A percentile compares a stretch with the other conserved stretches of the same genome.
phyloP scores from a whole-genome alignment of 768 basidiomycete genomes.

The Polyporus arcularius region DNA sequence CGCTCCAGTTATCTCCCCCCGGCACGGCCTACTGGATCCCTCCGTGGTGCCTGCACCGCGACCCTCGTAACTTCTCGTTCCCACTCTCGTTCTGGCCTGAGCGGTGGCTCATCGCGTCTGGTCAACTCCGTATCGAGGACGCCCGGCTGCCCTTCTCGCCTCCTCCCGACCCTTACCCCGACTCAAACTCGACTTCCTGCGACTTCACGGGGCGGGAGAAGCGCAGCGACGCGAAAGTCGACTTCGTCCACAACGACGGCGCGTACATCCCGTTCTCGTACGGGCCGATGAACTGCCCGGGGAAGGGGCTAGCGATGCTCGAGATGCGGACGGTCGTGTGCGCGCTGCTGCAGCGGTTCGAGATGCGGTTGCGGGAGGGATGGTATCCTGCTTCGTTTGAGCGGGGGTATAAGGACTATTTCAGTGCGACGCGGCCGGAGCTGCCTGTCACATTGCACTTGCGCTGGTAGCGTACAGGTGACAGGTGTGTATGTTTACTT shows the following conservation, averaged over 20 bases:
- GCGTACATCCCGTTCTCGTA: slow-evolving; percentile 46
- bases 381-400: slow-evolving; percentile 31
- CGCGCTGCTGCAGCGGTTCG: slow-evolving; percentile 35
- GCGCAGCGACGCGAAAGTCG: background rate
- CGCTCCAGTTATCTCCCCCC: slow-evolving; percentile 25
- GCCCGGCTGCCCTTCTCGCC: too few relatives aligned
- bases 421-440: slow-evolving; percentile 28
- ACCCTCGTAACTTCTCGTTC: slow-evolving; percentile 44
- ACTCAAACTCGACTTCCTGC: too few relatives aligned
- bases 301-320: slow-evolving; percentile 45
- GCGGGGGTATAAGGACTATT: slow-evolving; percentile 30
- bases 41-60: slow-evolving; percentile 43
- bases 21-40: slow-evolving; percentile 37
- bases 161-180: too few relatives aligned
- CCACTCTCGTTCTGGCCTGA: slow-evolving; percentile 47
- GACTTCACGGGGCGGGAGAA: background rate
- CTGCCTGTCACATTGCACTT: slow-evolving; percentile 17
- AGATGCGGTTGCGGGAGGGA: slow-evolving; percentile 30
- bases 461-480: too few relatives aligned
- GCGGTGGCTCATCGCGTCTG: slow-evolving; percentile 38
- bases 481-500: too few relatives aligned
- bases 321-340: slow-evolving; percentile 35
- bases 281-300: slow-evolving; percentile 53
- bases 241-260: slow-evolving; percentile 24
- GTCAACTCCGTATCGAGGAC: background rate